Percentiles rank a stretch among this genome's conserved stretches.
phyloP scores from a whole-genome alignment of 2,329 filamentous ascomycete species.

The Botryotinia narcissicola region DNA sequence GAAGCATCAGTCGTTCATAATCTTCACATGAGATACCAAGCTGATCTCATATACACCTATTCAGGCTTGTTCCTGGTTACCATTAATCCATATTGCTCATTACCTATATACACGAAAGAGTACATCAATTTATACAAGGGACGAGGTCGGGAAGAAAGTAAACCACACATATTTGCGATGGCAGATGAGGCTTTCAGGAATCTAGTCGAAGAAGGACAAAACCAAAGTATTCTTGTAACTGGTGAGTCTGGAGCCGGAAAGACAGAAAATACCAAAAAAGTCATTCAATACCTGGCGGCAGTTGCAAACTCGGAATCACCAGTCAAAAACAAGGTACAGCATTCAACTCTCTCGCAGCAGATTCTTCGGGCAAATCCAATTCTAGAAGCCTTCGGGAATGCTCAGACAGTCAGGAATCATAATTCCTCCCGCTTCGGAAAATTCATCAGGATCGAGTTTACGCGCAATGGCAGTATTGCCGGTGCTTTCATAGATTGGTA shows the following conservation, averaged over 20 bases:
- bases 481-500: slow-evolving; percentile 99
- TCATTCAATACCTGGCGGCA: slow-evolving; percentile 96
- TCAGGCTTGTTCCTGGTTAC: slow-evolving; percentile 96
- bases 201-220: slow-evolving; percentile 88
- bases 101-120: slow-evolving; percentile 94
- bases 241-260: slow-evolving; percentile 98
- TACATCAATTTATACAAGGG: slow-evolving; percentile 99
- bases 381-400: slow-evolving; percentile 95
- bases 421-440: slow-evolving; percentile 98
- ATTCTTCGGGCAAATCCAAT: slow-evolving; percentile 96
- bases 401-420: slow-evolving; percentile 95
- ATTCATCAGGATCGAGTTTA: slow-evolving; percentile 97
- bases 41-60: slow-evolving; percentile 97
- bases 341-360: slow-evolving; percentile 90
- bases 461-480: slow-evolving; percentile 79
- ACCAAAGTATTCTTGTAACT: slow-evolving; percentile 96
- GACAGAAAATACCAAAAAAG: slow-evolving; percentile 99
- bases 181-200: slow-evolving; percentile 96
- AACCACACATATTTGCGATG: slow-evolving; percentile 97
- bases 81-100: slow-evolving; percentile 90
- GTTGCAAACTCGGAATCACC: slow-evolving; percentile 83
- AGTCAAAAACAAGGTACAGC: slow-evolving; percentile 57
- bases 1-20: slow-evolving; percentile 98
- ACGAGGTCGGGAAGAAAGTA: slow-evolving; percentile 84
- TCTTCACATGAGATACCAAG: slow-evolving; percentile 88